These are phyloP conservation scores for Cutaneotrichosporon dermatis DNA, from an alignment of 1,284 basidiomycete species.

Conservation along the genomic window DNA sequence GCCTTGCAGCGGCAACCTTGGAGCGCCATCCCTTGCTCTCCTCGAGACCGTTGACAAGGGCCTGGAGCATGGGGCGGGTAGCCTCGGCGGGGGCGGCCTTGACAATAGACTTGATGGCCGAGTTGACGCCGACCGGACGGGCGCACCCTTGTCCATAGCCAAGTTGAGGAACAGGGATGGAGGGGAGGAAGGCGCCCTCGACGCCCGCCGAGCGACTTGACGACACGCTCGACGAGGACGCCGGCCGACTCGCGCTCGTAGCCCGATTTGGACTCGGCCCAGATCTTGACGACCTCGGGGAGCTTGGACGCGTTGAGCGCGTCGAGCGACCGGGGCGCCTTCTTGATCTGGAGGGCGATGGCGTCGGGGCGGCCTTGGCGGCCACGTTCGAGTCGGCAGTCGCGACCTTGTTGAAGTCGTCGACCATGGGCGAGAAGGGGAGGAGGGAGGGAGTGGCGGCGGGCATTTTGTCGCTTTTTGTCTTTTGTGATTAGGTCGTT, in stretches of 20 bases:
- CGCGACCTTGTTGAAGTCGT: slow-evolving; percentile 40
- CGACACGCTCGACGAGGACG: slow-evolving; percentile 75
- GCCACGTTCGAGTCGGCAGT: slow-evolving; percentile 40
- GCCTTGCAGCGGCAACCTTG: slow-evolving; percentile 93
- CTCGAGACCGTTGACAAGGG: slow-evolving; percentile 69
- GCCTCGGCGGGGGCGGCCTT: slow-evolving; percentile 82
- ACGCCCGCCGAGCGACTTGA: slow-evolving; percentile 68
- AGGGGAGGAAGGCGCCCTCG: slow-evolving; percentile 76
- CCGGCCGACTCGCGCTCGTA: slow-evolving; percentile 89
- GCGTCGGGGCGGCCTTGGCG: slow-evolving; percentile 44
- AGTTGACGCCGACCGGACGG: slow-evolving; percentile 73
- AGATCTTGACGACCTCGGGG: slow-evolving; percentile 62
- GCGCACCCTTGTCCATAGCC: slow-evolving; percentile 91
- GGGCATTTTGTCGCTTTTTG: slow-evolving; percentile 8
- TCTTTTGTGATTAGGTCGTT: neutral
- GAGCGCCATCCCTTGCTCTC: slow-evolving; percentile 84
- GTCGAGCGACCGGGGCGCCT: slow-evolving; percentile 38
- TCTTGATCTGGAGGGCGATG: slow-evolving; percentile 41
- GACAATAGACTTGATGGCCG: slow-evolving; percentile 79
- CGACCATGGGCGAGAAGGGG: slow-evolving; percentile 36
- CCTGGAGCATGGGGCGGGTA: slow-evolving; percentile 66
- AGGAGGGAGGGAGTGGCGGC: slow-evolving; percentile 35
- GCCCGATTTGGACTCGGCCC: slow-evolving; percentile 79
- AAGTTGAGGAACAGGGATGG: slow-evolving; percentile 74
- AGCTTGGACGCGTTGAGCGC: slow-evolving; percentile 48